Evolutionary conservation across 2,329 filamentous ascomycete species (phyloP), one percentile per base, ranked within the genome.

Genomic region (Orbilia ellipsospora): DNA sequence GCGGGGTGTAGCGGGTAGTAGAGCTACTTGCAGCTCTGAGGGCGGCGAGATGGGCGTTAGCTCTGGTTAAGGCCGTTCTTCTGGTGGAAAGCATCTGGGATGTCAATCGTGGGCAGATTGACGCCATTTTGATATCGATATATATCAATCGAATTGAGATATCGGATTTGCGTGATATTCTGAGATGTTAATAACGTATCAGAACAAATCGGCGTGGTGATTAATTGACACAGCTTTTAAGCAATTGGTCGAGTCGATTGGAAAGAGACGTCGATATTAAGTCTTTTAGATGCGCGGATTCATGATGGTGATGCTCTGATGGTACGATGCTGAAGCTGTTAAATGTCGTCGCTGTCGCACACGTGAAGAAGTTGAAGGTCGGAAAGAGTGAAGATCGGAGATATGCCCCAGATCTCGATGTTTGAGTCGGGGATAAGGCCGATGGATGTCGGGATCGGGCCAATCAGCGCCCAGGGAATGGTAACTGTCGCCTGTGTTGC

Each of bases 321-420:
- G 7, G 31, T 31, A 45, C 28, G 26, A 51, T 13, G 54, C 5
- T 57, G 61, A 40, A 61, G 31, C 13, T 23, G 48, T 59, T 15
- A 13, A 15, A 50, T 56, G 0, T 40, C n/a, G 60, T 42, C n/a
- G 28, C n/a, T 18, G 18, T 20, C 44, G 18, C 45, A n/a, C n/a
- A 15, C n/a, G 36, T 23, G 48, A 18, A 42, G 40, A 18, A 16
- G 54, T 55, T 8, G n/a, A 56, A 45, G 26, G 23, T 23, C 23
- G 4, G 23, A 15, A 13, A n/a, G n/a, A 16, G 15, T 20, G 20
- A 36, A 12, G 18, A 16, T 57, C 69, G 69, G 69, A 62, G 16
- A 67, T 73, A 73, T 54, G 6, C 68, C 68, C 62, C 62, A 57
- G 62, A 59, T 56, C 50, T 73, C 31, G 62, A 73, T 62, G 69